Base-by-base conservation (phyloP, 1,284 basidiomycete genomes). In the Puccinia horiana region DNA sequence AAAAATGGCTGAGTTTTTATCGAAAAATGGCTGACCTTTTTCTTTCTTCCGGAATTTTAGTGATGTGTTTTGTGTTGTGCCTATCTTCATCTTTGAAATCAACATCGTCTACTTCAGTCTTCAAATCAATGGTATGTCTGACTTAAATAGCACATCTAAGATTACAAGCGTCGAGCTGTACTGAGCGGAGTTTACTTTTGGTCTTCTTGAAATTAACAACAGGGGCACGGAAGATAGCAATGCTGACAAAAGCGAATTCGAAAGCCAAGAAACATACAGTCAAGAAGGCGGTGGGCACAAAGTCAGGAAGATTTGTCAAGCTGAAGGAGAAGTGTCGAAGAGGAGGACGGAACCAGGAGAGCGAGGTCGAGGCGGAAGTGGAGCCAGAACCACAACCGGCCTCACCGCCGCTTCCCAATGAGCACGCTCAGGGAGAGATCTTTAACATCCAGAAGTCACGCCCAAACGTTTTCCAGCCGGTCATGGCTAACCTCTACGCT, bases 81-180 rank as follows among this genome's bases (percentile, higher is more conserved):
- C 79, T 6, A 14, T 81, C 56, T 81, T 81, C 63, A 1, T 67
- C 4, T 81, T 81, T 54, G 79, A 81, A 47, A 81, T 81, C 56
- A 81, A 81, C 49, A 61, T 81, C 26, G 72, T 75, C 29, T 81
- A 81, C 23, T 81, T 81, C 61, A 49, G 35, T 52, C 69, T 81
- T 18, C 79, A 81, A 75, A 29, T 81, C 40, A 81, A 81, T 67
- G 79, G 79, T 80, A 29, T 16, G 69, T 67, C 44, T 26, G 2
- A 37, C 56, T 8, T 29, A 29, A 26, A 29, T 11, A 3, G 5
- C n/a, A 6, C 9, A 63, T 1, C 32, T 16, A 35, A 37, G 3
- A 63, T 16, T 12, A n/a, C 32, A 26, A 32, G 18, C 2, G 23
- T 44, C 3, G 14, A 69, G 18, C 14, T 44, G 67, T 9, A 52